These are phyloP conservation scores for Neofusicoccum ribis DNA, from an alignment of 2,329 filamentous ascomycete species.

Conservation along the genomic window DNA sequence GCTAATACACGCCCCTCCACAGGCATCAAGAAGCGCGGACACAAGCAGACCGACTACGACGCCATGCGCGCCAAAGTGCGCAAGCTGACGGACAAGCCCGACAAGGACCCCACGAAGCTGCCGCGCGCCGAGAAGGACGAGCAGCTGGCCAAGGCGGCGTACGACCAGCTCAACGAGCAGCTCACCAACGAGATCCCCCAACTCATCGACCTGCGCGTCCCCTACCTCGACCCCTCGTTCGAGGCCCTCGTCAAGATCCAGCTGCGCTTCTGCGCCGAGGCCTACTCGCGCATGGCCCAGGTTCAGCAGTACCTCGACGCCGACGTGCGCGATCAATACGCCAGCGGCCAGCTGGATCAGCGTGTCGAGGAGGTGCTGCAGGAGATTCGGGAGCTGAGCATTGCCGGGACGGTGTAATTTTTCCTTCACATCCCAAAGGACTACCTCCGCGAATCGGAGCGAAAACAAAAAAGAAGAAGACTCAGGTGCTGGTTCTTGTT, in stretches of 20 bases:
- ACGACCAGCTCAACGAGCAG: conserved; percentile 97
- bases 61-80: conserved; percentile 94
- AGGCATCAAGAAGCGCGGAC: conserved; percentile 96
- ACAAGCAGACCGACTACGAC: conserved; percentile 99
- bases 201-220: conserved; percentile 93
- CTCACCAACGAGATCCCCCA: conserved; percentile 90
- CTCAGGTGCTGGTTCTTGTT: neutral
- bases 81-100: conserved; percentile 94
- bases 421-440: neutral
- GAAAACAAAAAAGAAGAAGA: neutral
- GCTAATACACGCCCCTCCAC: neutral
- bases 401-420: conserved; percentile 65
- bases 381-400: conserved; percentile 95
- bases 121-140: conserved; percentile 95
- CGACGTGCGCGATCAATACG: conserved; percentile 94
- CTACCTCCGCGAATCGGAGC: neutral
- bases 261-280: conserved; percentile 94
- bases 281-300: conserved; percentile 96
- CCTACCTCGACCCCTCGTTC: conserved; percentile 94
- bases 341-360: conserved; percentile 85
- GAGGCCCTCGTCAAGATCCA: conserved; percentile 99
- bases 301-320: conserved; percentile 98
- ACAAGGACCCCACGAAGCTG: conserved; percentile 96
- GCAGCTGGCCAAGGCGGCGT: conserved; percentile 88
- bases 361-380: conserved; percentile 94